Evolutionary conservation across 2,329 filamentous ascomycete species (phyloP).

Genomic region (Acarospora socialis): DNA sequence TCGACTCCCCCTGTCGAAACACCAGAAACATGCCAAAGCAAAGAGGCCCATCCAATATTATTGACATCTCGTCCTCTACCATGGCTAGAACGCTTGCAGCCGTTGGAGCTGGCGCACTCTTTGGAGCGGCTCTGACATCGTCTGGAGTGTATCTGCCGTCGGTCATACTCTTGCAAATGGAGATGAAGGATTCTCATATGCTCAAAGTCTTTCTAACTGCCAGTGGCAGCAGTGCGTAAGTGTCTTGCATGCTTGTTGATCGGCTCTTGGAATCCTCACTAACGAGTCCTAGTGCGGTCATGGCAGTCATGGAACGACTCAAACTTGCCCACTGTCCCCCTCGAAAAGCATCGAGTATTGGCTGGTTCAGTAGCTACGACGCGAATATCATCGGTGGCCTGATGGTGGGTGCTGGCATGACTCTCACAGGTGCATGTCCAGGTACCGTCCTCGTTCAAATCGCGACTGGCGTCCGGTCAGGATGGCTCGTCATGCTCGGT

Average conservation of each 20-base stretch:
- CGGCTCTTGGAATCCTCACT: too few relatives aligned
- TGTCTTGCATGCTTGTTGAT: too few relatives aligned
- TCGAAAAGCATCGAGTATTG: slow-evolving; percentile 37
- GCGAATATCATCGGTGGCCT: slow-evolving; percentile 51
- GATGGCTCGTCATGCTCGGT: slow-evolving; percentile 40
- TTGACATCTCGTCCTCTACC: too few relatives aligned
- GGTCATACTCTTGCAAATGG: slow-evolving; percentile 47
- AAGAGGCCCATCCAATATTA: too few relatives aligned
- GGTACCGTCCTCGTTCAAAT: slow-evolving; percentile 51
- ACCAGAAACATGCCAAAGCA: too few relatives aligned
- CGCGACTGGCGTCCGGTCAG: slow-evolving; percentile 38
- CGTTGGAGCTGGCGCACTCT: slow-evolving; percentile 45
- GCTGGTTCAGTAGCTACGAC: slow-evolving; percentile 42
- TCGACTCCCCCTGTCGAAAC: too few relatives aligned
- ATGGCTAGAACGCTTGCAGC: too few relatives aligned
- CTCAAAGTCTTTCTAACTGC: slow-evolving; percentile 49
- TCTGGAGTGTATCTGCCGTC: slow-evolving; percentile 47
- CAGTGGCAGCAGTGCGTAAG: slow-evolving; percentile 47
- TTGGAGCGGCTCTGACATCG: slow-evolving; percentile 46
- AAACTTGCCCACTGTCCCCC: slow-evolving; percentile 32
- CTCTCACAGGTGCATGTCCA: slow-evolving; percentile 49
- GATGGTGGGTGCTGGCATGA: slow-evolving; percentile 52
- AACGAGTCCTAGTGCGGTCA: too few relatives aligned
- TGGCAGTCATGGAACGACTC: slow-evolving; percentile 30
- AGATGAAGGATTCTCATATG: slow-evolving; percentile 50